Percentiles rank a stretch among this genome's conserved stretches.
Conservation (phyloP, 306 rosid species). For the Betula pendula region DNA sequence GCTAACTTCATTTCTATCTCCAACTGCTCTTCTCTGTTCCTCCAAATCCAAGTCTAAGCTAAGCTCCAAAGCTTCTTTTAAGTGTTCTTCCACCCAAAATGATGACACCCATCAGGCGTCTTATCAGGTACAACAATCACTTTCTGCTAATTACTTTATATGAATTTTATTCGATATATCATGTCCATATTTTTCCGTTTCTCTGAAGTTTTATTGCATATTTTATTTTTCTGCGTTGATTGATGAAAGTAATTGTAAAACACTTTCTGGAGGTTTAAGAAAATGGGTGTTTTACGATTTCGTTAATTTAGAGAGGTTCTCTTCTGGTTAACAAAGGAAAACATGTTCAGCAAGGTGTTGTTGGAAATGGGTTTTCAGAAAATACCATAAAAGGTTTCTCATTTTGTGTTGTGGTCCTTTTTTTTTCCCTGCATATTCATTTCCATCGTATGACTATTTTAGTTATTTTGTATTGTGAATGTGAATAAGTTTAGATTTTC, state of each 20-base stretch:
- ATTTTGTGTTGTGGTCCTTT: too few species aligned
- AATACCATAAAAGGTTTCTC: too few species aligned
- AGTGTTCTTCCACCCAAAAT: conserved; percentile 43
- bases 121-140: conserved; percentile 41
- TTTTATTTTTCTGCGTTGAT: neutral
- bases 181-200: neutral
- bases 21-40: conserved; percentile 20
- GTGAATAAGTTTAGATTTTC: neutral
- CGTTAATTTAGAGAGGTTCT: too few species aligned
- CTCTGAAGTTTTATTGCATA: neutral
- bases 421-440: too few species aligned
- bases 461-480: neutral
- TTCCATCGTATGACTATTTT: too few species aligned
- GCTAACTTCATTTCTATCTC: neutral
- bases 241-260: neutral
- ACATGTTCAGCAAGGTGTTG: neutral
- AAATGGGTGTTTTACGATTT: neutral
- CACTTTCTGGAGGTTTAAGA: neutral
- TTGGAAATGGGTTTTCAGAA: too few species aligned
- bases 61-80: conserved; percentile 29
- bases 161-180: neutral
- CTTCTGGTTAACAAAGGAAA: neutral
- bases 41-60: conserved; percentile 13
- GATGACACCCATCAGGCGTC: conserved; percentile 38
- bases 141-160: neutral